Evolutionary conservation across 2,329 filamentous ascomycete genomes (phyloP), one percentile per base, ranked within the genome.

Genomic region (Colletotrichum plurivorum): DNA sequence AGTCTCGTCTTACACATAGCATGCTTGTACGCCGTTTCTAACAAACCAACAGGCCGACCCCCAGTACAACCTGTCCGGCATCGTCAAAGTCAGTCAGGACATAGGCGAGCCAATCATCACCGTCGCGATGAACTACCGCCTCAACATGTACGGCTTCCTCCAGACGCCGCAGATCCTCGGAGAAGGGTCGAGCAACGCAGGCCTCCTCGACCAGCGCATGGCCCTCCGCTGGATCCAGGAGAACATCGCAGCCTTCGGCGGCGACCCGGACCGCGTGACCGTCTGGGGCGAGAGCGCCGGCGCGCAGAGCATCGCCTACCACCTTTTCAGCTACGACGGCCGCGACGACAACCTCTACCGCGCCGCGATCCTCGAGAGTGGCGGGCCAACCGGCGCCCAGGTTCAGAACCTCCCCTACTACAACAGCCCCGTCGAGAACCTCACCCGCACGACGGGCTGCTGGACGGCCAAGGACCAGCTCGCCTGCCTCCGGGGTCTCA

Each of bases 51-150:
- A 69, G 72, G 73, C 79, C 70, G 87, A 90, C 69, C 80, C 85
- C 5, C 84, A 89, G 62, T 92, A 92, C 75, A 92, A 92, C 73
- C 82, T 91, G 43, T 89, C 87, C 22, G 88, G 86, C 55, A 86
- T 92, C 54, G 87, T 92, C 7, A 78, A 84, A 52, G 83, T 86
- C 27, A 83, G 85, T 7, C 83, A 85, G 48, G 78, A 84, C 4
- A 83, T 88, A 22, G 82, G 81, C 48, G 84, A 87, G 72, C 87
- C 86, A 0, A 80, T 90, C 48, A 82, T 90, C 16, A 85, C 80
- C 1, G 85, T 88, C 2, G 84, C 81, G 52, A 80, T 89, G 72
- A 88, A 88, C 73, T 89, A 88, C 69, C 81, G 87, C 13, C 77
- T 87, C 7, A 83, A 81, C 6, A 82, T 84, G 62, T 89, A 84